Evolutionary conservation across 495 filamentous ascomycete genomes (phyloP), one percentile per base, ranked within the genome.

Genomic region (Aspergillus egyptiacus): DNA sequence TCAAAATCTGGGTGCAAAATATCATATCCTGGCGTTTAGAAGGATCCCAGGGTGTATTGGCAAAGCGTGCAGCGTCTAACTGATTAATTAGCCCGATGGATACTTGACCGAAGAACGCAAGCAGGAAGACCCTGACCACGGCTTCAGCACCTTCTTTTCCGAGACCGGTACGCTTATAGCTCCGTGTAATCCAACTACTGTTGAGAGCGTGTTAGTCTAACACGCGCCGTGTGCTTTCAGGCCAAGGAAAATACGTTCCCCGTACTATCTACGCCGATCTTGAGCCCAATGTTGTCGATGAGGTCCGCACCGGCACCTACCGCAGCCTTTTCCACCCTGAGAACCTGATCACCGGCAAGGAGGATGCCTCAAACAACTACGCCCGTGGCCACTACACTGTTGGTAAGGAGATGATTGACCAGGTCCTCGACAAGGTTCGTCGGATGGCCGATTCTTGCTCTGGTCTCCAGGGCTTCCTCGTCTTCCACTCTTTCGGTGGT

Each of bases 131-230:
- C 88, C 89, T 55, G 94, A 97, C 69, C 89, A 95, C 60, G 93
- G 93, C 48, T 98, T 98, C 79, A 95, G 89, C 81, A 97, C 93
- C 66, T 98, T 98, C 82, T 98, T 98, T 81, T 96, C 94, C 52
- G 93, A 98, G 79, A 98, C 93, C 59, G 93, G 93, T 96, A 87
- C 55, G 60, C 57, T 30, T 25, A 14, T 24, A 17, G 10, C 8
- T 31, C 19, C 10, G 11, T 28, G n/a, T 17, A 19, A 22, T 11
- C 24, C 17, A 37, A 51, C 20, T 31, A 30, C 19, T 25, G 20
- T 17, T 56, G 39, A 22, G 14, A 56, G 46, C 30, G 46, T 50
- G 30, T 33, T 36, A 28, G n/a, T 53, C 57, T 61, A 41, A 54
- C 55, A 39, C 34, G 51, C 24, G 53, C 39, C 23, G 42, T 23